A percentile compares a stretch with the other conserved stretches of the same genome.
phyloP scores from a whole-genome alignment of 768 basidiomycete species.

The Vishniacozyma victoriae region DNA sequence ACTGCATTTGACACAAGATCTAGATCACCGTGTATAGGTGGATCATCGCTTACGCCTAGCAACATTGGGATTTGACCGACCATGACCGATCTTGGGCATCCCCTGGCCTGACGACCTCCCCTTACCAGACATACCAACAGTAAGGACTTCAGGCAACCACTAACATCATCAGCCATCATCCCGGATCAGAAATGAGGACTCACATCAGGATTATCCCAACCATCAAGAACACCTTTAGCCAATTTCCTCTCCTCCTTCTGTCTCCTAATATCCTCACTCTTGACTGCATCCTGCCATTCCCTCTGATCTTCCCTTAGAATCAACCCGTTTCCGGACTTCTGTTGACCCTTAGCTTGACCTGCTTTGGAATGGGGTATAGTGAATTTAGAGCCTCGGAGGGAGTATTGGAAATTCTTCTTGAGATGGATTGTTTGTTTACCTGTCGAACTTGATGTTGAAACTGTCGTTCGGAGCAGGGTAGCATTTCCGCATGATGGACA shows the following conservation, averaged over 20 bases:
- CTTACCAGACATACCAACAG: constrained; percentile 54
- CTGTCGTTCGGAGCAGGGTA: constrained; percentile 81
- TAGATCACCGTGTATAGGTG: too few species aligned
- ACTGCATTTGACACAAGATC: too few species aligned
- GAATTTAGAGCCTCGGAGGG: constrained; percentile 81
- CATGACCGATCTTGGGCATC: constrained; percentile 79
- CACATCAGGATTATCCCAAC: constrained; percentile 88
- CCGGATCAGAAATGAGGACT: constrained; percentile 12
- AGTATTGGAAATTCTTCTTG: constrained; percentile 92
- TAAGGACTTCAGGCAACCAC: constrained; percentile 46
- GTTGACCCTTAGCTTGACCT: constrained; percentile 68
- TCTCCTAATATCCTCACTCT: constrained; percentile 25
- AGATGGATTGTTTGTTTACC: constrained; percentile 78
- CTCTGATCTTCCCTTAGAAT: constrained; percentile 80
- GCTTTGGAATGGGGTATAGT: constrained; percentile 85
- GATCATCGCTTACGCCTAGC: constrained; percentile 51
- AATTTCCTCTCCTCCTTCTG: constrained; percentile 6
- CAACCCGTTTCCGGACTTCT: constrained; percentile 70
- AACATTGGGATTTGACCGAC: constrained; percentile 85
- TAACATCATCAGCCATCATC: constrained; percentile 5
- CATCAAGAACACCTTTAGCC: constrained; percentile 49
- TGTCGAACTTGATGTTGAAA: constrained; percentile 57
- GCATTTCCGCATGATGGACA: constrained; percentile 96
- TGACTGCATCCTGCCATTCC: neutral
- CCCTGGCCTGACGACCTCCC: constrained; percentile 57